Percentiles rank a stretch among this genome's conserved stretches.
Evolutionary conservation across 1,284 basidiomycete genomes (phyloP).

Genomic region (Moniliophthora roreri): DNA sequence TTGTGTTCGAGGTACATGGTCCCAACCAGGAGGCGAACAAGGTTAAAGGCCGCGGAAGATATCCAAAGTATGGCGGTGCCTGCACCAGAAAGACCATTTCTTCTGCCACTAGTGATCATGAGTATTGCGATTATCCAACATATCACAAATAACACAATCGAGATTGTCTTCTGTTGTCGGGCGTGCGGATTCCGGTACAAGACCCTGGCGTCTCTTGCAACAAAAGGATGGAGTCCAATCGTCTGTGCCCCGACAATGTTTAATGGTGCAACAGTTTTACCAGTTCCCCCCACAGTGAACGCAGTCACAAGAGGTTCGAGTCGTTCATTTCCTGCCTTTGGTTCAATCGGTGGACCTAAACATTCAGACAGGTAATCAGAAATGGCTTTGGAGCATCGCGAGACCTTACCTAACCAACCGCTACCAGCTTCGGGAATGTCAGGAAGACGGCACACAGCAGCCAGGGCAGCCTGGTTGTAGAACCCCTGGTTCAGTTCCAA

Average conservation of each 20-base stretch:
- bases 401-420: slow-evolving; percentile 24
- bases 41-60: background rate
- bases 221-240: slow-evolving; percentile 3
- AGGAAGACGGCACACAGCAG: slow-evolving; percentile 19
- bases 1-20: slow-evolving; percentile 16
- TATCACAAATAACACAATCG: too few relatives aligned
- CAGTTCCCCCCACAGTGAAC: slow-evolving; percentile 16
- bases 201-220: slow-evolving; percentile 10
- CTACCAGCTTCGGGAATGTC: slow-evolving; percentile 9
- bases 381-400: too few relatives aligned
- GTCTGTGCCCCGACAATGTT: slow-evolving; percentile 12
- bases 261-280: background rate
- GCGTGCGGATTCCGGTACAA: slow-evolving; percentile 13
- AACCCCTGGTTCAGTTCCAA: slow-evolving; percentile 28
- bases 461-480: slow-evolving; percentile 24
- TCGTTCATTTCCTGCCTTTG: slow-evolving; percentile 21
- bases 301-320: slow-evolving; percentile 23
- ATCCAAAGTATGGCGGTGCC: too few relatives aligned
- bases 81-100: too few relatives aligned
- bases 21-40: slow-evolving; percentile 12
- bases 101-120: too few relatives aligned
- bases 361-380: too few relatives aligned
- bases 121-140: too few relatives aligned
- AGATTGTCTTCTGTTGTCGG: too few relatives aligned
- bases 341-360: slow-evolving; percentile 17